Conservation (phyloP, 257 asterid species). For the Datura wrightii region DNA sequence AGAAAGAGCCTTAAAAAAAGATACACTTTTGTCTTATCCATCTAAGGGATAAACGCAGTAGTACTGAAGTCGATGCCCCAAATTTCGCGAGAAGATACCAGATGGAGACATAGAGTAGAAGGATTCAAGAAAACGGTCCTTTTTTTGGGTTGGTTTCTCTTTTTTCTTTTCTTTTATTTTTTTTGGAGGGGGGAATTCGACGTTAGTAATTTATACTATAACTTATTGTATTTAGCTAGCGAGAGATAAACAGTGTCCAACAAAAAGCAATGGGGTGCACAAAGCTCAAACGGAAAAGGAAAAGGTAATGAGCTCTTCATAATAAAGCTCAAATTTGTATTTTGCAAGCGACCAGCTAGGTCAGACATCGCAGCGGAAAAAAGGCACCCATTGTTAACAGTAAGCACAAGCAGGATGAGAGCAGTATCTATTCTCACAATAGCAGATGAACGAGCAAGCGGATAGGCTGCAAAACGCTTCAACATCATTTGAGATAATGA, state of each 20-base stretch:
- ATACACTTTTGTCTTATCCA: neutral
- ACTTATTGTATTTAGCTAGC: neutral
- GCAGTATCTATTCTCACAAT: constrained; percentile 44
- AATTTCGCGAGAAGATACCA: neutral
- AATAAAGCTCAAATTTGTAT: neutral
- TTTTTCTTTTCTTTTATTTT: no score
- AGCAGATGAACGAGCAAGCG: constrained; percentile 56
- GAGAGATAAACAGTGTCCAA: constrained; percentile 5
- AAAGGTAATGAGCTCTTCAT: neutral
- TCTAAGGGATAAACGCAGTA: neutral
- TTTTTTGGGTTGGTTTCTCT: no score
- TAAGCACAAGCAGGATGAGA: neutral
- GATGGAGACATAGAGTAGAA: neutral
- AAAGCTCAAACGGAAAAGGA: neutral
- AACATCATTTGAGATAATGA: constrained; percentile 60
- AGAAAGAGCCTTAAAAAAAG: neutral
- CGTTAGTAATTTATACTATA: neutral
- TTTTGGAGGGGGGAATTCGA: neutral
- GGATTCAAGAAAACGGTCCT: neutral
- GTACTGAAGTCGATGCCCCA: neutral
- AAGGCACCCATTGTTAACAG: neutral
- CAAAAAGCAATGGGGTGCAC: neutral
- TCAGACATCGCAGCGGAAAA: neutral
- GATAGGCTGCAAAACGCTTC: constrained; percentile 56
- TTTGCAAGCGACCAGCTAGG: constrained; percentile 1